Percentiles rank a stretch among this genome's conserved stretches.
Evolutionary conservation across 345 rosid genomes (phyloP).

Genomic region (Turnera subulata): DNA sequence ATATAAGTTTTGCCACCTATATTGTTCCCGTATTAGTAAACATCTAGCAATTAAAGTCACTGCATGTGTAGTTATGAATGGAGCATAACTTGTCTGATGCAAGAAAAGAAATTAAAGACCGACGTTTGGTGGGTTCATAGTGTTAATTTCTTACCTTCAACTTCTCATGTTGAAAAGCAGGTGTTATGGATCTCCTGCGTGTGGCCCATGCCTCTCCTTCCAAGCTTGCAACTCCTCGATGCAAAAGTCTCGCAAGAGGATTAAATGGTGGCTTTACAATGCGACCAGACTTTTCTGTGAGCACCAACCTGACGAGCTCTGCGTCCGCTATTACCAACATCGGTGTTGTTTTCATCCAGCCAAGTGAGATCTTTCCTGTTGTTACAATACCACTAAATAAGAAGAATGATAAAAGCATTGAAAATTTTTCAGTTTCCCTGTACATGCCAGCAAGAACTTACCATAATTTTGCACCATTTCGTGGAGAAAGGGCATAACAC

Average conservation of each 20-base stretch:
- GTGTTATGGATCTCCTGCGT: slow-evolving; percentile 41
- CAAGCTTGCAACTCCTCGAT: slow-evolving; percentile 31
- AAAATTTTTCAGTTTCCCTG: neutral
- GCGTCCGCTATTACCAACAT: slow-evolving; percentile 41
- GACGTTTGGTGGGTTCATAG: neutral
- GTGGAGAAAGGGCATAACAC: slow-evolving; percentile 34
- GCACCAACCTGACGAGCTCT: slow-evolving; percentile 33
- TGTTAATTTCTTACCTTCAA: slow-evolving; percentile 29
- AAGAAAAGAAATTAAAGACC: neutral
- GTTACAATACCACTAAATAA: neutral
- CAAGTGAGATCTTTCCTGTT: slow-evolving; percentile 42
- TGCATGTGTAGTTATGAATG: no score
- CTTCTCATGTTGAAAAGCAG: slow-evolving; percentile 45
- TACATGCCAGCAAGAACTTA: neutral
- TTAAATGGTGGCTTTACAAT: slow-evolving; percentile 37
- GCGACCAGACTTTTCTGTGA: slow-evolving; percentile 44
- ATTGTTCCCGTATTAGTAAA: no score
- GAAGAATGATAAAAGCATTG: neutral
- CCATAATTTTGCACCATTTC: slow-evolving; percentile 34
- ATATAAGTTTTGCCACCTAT: no score
- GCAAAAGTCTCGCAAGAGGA: slow-evolving; percentile 31
- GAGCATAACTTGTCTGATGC: no score
- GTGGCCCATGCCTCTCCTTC: slow-evolving; percentile 50
- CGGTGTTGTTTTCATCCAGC: slow-evolving; percentile 44
- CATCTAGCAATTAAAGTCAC: no score